Base-by-base conservation (phyloP, 495 filamentous ascomycete species). In the Aspergillus wentii region DNA sequence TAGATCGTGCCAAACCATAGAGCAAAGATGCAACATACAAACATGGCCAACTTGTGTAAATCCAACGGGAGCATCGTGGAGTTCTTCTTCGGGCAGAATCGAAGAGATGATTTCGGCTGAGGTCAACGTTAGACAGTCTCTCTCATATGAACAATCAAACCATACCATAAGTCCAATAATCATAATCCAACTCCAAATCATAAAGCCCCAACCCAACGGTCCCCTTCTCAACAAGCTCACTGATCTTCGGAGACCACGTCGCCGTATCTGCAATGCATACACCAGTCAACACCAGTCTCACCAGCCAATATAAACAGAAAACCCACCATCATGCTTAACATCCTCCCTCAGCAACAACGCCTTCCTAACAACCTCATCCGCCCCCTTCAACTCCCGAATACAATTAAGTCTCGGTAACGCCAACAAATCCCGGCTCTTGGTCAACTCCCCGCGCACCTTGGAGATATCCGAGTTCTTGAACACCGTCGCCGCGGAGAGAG, bases 41-140 rank as follows among this genome's bases (percentile, higher is more conserved):
- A 99, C 79, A 49, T 99, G 94, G 28, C 92, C 92, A 25, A 87
- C 86, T 36, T 80, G 76, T 29, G 82, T 85, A 69, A 91, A 97
- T 17, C 88, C 88, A 22, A 75, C 71, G n/a, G 92, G 94, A 7
- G 92, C 69, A 22, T 95, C 89, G 16, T 77, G 41, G 4, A 51
- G 75, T 53, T 83, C 68, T 6, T 78, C 62, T 21, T 79, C 72
- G 37, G 90, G 88, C 0, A 96, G 68, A 33, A 96, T 78, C 4
- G 88, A 72, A 13, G 52, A 59, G 54, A 96, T 85, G 18, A 97
- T 83, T 48, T 97, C 89, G 40, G 80, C 88, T 91, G 36, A 17
- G 17, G 16, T 39, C 33, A 38, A 17, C 2, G 6, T 7, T 13
- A 21, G 17, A 41, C 28, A 45, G 30, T 13, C 14, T 8, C 22